Evolutionary conservation across 2,329 filamentous ascomycete genomes (phyloP).

Genomic region (Sclerotinia glacialis): DNA sequence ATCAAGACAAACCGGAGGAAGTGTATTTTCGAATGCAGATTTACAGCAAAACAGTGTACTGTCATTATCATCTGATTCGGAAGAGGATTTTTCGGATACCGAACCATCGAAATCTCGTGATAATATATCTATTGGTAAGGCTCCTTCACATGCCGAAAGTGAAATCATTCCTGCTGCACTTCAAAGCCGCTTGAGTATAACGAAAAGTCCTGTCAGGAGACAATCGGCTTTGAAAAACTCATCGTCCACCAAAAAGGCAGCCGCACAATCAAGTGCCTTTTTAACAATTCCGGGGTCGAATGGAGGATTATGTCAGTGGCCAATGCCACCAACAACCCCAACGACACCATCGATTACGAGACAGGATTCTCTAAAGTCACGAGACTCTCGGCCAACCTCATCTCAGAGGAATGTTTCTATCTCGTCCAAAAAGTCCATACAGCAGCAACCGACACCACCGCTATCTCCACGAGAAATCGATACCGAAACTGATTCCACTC

Average conservation of each 20-base stretch:
- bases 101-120: slow-evolving; percentile 25
- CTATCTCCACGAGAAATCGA: slow-evolving; percentile 33
- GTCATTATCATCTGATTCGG: slow-evolving; percentile 39
- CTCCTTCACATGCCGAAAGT: slow-evolving; percentile 20
- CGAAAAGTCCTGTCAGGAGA: background rate
- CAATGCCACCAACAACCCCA: slow-evolving; percentile 5
- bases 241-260: slow-evolving; percentile 2
- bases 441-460: slow-evolving; percentile 36
- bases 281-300: slow-evolving; percentile 15
- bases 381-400: slow-evolving; percentile 13
- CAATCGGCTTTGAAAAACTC: slow-evolving; percentile 2
- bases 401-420: background rate
- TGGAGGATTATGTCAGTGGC: slow-evolving; percentile 3
- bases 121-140: slow-evolving; percentile 13
- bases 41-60: slow-evolving; percentile 38
- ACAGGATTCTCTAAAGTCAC: slow-evolving; percentile 12
- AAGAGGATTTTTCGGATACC: slow-evolving; percentile 30
- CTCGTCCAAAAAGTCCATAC: slow-evolving; percentile 23
- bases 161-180: slow-evolving; percentile 18
- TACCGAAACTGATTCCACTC: slow-evolving; percentile 27
- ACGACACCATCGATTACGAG: slow-evolving; percentile 9
- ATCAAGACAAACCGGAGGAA: slow-evolving; percentile 35
- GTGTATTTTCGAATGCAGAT: slow-evolving; percentile 36
- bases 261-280: background rate
- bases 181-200: slow-evolving; percentile 2